phyloP scores from a whole-genome alignment of 2,329 filamentous ascomycete species.

The Teratosphaeria zuluensis region DNA sequence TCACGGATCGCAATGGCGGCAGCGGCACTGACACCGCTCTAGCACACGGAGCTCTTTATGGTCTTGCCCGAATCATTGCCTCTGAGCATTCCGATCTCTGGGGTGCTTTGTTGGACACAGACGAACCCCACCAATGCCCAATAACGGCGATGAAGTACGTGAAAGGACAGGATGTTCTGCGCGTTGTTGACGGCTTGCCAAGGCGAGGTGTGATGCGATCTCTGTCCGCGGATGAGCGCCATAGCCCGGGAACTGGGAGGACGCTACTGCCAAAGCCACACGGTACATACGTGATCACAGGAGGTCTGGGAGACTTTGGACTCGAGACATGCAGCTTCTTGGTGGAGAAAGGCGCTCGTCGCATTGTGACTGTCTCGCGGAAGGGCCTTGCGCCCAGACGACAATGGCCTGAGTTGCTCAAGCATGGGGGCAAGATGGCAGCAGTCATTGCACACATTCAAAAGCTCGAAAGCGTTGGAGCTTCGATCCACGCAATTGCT shows the following conservation, averaged over 20 bases:
- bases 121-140: not conserved
- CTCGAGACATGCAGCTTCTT: not conserved
- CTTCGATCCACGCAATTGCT: not conserved
- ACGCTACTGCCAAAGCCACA: not conserved
- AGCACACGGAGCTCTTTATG: not conserved
- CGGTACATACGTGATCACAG: not conserved
- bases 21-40: not conserved
- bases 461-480: not conserved
- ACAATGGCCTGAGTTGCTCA: not conserved
- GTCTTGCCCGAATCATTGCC: not conserved
- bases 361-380: not conserved
- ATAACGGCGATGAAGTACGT: not conserved
- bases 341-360: not conserved
- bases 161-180: not conserved
- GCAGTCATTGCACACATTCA: not conserved
- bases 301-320: not conserved
- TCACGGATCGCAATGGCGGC: not conserved
- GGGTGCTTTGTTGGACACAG: not conserved
- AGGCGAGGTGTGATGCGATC: not conserved
- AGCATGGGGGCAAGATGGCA: not conserved
- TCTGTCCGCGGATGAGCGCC: not conserved
- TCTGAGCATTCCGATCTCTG: not conserved
- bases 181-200: not conserved
- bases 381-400: not conserved
- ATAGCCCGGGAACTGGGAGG: not conserved